Evolutionary conservation across 2,329 filamentous ascomycete species (phyloP), one percentile per base, ranked within the genome.

Genomic region (Colletotrichum sp.): DNA sequence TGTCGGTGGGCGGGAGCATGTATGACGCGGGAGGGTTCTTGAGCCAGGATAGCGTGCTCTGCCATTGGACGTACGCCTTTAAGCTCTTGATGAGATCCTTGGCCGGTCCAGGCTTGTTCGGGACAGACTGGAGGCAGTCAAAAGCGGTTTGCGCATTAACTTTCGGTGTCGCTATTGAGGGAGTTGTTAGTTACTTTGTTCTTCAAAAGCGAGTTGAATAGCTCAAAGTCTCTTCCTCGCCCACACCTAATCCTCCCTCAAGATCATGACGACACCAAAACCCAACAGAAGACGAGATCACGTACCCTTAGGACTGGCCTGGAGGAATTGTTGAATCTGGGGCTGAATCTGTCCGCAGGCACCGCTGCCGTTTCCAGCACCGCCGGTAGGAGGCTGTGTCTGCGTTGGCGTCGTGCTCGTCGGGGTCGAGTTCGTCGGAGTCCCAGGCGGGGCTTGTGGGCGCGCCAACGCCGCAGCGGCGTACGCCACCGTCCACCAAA

Each of bases 11-110:
- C 1, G 89, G 86, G 67, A 90, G 86, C 71, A 84, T 83, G 80
- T 92, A 92, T 13, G 84, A 84, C 16, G 84, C 75, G 1, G 91
- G 91, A 4, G 91, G 90, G 67, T 89, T 82, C 76, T 88, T 89
- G 43, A 90, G 84, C 79, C 86, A 88, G 13, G 86, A 84, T 13
- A 87, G 80, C 5, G 87, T 87, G 57, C 86, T 88, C 78, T 90
- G 88, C 82, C 87, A 90, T 69, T 88, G 83, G 2, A 87, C 81
- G 63, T 87, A 89, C 7, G 85, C 84, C 75, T 83, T 82, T 28
- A 87, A 78, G 60, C 83, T 84, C 67, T 83, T 80, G 70, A 87
- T 78, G 21, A 87, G 79, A 67, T 83, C 78, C 69, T 81, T 71
- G 2, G 84, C 86, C 8, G 81, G 82, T 8, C 82, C 78, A 9